Base-by-base conservation (phyloP, 192 early-diverging fungal species). In the Ramicandelaber brevisporus region DNA sequence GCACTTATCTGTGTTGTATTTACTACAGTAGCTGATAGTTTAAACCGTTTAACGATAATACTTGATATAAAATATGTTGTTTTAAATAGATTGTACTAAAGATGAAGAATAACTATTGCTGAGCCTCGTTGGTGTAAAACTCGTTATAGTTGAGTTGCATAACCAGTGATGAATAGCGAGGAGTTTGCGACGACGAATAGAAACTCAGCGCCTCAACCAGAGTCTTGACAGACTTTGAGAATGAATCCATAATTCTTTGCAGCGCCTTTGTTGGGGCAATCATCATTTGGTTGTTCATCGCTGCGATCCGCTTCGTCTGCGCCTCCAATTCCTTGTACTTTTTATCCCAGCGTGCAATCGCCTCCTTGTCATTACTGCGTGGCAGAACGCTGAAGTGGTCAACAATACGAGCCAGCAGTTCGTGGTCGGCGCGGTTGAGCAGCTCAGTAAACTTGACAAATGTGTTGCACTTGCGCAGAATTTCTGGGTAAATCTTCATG, bases 161-260 rank as follows among this genome's bases (percentile, higher is more conserved):
- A 10, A 74, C 65, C 13, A 81, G 33, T 33, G 59, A 61, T 18
- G 61, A 30, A 34, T 73, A 70, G 27, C 61, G 56, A 5, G 63
- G 46, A 6, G 65, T 58, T 36, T 73, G 68, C 0, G 68, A 63
- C 1, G 68, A 61, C 2, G 73, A 76, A 43, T 68, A 76, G 48
- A 68, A 70, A 39, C 78, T 76, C 4, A 90, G 63, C 3, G 67
- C 69, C 4, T 73, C 68, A 26, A 85, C 68, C 36, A 90, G 36
- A 10, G 61, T 45, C 30, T 64, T 62, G 30, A 86, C 60, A 35
- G 73, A 69, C 26, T 61, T 56, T 3, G 50, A 19, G 40, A 75
- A 84, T 19, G 46, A 44, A 12, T 68, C 58, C 10, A 57, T 43
- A 12, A 34, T 32, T 23, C 34, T 38, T 10, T 33, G 36, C 41